phyloP scores from a whole-genome alignment of 805 yeast species.

The Wickerhamiella kazuoi region DNA sequence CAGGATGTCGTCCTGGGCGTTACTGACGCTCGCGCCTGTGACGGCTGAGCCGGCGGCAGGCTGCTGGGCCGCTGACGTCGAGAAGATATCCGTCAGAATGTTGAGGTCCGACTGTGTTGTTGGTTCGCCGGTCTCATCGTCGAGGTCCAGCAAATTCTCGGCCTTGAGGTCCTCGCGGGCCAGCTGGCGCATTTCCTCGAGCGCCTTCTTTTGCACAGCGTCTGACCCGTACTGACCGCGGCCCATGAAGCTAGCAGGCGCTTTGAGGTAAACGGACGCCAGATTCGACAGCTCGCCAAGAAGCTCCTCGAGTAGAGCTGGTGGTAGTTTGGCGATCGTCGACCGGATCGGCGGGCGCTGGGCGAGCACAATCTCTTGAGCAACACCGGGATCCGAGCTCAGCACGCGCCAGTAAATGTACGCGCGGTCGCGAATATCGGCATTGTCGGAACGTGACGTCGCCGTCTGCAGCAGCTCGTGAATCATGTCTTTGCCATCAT shows the following conservation, averaged over 20 bases:
- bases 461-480: constrained; percentile 60
- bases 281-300: constrained; percentile 64
- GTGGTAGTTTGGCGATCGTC: constrained; percentile 55
- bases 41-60: constrained; percentile 4
- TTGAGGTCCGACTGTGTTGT: constrained; percentile 8
- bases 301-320: constrained; percentile 47
- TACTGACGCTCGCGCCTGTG: constrained; percentile 11
- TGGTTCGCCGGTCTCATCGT: constrained; percentile 35
- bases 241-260: constrained; percentile 46
- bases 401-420: constrained; percentile 75
- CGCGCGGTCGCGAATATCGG: constrained; percentile 77
- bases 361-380: constrained; percentile 38
- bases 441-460: constrained; percentile 63
- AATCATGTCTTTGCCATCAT: constrained; percentile 46
- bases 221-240: constrained; percentile 26
- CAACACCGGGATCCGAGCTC: constrained; percentile 67
- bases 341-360: constrained; percentile 55
- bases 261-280: constrained; percentile 79
- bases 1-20: constrained; percentile 29
- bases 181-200: constrained; percentile 60
- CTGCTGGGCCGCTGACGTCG: constrained; percentile 8
- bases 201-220: constrained; percentile 29
- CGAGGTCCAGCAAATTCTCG: constrained; percentile 63
- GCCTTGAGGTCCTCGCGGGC: constrained; percentile 48
- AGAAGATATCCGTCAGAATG: constrained; percentile 15